Conservation (phyloP, 2,329 filamentous ascomycete genomes). For the Trichoderma pleuroti region DNA sequence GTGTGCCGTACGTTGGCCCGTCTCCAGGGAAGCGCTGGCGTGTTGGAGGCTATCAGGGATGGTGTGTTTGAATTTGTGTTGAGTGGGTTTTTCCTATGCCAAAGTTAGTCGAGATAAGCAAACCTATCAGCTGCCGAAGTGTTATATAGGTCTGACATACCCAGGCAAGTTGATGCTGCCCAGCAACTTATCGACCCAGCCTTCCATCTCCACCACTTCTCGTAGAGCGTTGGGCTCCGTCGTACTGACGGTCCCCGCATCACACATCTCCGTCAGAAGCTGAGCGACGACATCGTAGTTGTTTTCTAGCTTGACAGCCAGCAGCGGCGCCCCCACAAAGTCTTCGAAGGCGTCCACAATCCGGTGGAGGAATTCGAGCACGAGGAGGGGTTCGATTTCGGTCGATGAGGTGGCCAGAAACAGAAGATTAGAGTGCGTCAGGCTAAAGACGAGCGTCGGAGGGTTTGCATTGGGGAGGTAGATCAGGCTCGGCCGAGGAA, state of each 20-base stretch:
- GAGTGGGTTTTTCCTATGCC: conserved; percentile 41
- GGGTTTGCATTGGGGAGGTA: conserved; percentile 80
- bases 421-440: conserved; percentile 81
- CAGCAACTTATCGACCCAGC: conserved; percentile 82
- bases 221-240: conserved; percentile 91
- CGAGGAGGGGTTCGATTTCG: conserved; percentile 84
- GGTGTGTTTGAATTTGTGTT: conserved; percentile 35
- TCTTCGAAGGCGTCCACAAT: conserved; percentile 91
- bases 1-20: conserved; percentile 90
- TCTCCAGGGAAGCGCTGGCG: conserved; percentile 74
- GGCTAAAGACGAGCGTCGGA: conserved; percentile 82
- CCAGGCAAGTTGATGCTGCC: conserved; percentile 82
- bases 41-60: conserved; percentile 43
- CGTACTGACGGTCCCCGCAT: conserved; percentile 82
- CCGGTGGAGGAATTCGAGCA: conserved; percentile 91
- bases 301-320: conserved; percentile 80
- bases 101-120: background rate
- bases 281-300: conserved; percentile 94
- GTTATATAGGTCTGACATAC: conserved; percentile 37
- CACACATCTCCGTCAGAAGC: conserved; percentile 92
- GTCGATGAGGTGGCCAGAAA: conserved; percentile 80
- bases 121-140: background rate
- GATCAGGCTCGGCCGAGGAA: conserved; percentile 79
- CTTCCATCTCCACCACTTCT: conserved; percentile 88
- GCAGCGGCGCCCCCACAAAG: conserved; percentile 82